Evolutionary conservation across 495 filamentous ascomycete species (phyloP).

Genomic region (Aspergillus haitiensis): DNA sequence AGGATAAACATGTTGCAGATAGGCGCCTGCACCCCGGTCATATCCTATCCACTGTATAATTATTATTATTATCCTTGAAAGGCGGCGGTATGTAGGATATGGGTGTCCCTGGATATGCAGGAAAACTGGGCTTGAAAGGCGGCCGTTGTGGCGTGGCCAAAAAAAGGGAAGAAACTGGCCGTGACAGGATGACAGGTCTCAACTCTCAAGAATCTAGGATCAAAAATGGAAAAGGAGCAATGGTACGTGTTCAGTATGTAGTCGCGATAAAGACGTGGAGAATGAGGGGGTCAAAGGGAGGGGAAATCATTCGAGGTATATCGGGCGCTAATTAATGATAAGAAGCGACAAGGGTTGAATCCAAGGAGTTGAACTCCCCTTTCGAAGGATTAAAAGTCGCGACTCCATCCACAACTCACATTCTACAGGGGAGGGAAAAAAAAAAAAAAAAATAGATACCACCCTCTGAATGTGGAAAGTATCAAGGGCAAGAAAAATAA

Average conservation of each 20-base stretch:
- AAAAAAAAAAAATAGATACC: neutral
- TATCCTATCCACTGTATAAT: neutral
- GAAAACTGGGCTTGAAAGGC: neutral
- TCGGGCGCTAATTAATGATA: no score
- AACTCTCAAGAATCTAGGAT: constrained; percentile 3
- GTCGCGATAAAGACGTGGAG: neutral
- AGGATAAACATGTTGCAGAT: neutral
- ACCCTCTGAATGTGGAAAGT: neutral
- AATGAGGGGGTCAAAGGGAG: neutral
- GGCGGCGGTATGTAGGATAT: neutral
- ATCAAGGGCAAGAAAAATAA: neutral
- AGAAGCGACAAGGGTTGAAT: constrained; percentile 1
- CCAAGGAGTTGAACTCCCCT: constrained; percentile 1
- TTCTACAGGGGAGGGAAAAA: neutral
- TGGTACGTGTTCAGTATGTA: no score
- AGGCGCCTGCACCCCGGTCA: neutral
- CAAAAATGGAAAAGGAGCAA: neutral
- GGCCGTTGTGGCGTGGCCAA: constrained; percentile 2
- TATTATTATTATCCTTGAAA: no score
- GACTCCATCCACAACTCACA: neutral
- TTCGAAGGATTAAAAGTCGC: neutral
- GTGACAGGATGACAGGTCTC: constrained; percentile 11
- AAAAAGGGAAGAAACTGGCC: neutral
- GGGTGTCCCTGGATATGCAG: constrained; percentile 8
- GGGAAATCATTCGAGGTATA: no score